Evolutionary conservation across 2,329 filamentous ascomycete genomes (phyloP), one percentile per base, ranked within the genome.

Genomic region (Lachnellula hyalina): DNA sequence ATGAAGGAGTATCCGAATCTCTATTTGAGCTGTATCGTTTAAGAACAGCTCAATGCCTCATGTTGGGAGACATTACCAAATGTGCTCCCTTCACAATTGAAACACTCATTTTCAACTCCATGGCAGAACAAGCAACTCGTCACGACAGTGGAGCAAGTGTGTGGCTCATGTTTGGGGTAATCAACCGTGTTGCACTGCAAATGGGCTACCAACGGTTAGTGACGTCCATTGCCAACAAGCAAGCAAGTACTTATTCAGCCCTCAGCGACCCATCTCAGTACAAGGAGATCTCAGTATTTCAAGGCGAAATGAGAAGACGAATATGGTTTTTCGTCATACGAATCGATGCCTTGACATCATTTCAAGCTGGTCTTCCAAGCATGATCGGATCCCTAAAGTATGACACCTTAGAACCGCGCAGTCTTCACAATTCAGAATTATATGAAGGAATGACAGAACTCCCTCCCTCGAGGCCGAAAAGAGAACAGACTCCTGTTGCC

Each of bases 341-440:
- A 72, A 77, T 81, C 14, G 89, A 93, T 67, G 75, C 88, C 32
- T 75, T 90, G 42, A 88, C 90, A 64, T 92, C 89, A 0, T 86
- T 89, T 57, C 86, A 89, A 65, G 77, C 78, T 57, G 79, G 78
- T 6, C 60, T 80, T 32, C 76, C 75, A 21, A 71, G 72, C 3
- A 90, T 90, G 78, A 83, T 90, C 17, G 81, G 86, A 57, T 78
- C 86, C 4, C 19, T 46, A 21, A 77, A 86, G 44, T 84, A 83
- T 49, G 89, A 93, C 63, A 88, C 87, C 0, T 78, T 85, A 62
- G 72, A 88, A 3, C 89, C 89, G 0, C 81, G 83, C 52, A 93
- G 92, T 64, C 77, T 92, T 12, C 87, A 87, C 65, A 89, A 93
- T 61, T 86, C 90, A 60, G 88, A 92, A 61, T 83, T 93, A 23